phyloP scores from a whole-genome alignment of 164 flowering plant species.

The Annona cherimola region DNA sequence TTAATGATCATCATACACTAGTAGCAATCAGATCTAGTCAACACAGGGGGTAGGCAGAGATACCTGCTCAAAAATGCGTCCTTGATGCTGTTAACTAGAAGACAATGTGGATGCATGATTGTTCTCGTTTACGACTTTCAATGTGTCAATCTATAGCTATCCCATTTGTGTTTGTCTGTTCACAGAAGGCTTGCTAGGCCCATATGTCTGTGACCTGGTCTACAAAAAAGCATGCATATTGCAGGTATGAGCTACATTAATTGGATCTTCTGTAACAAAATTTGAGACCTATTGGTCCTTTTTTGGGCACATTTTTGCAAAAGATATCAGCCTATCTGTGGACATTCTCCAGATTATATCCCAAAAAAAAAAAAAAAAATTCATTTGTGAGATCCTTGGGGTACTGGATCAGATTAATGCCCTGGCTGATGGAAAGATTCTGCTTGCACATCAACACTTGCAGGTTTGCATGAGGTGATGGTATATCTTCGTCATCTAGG shows the following conservation, averaged over 20 bases:
- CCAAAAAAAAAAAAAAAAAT: too few relatives aligned
- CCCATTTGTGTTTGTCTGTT: background rate
- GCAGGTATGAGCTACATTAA: background rate
- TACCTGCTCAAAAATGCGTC: too few relatives aligned
- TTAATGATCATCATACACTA: background rate
- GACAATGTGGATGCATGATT: background rate
- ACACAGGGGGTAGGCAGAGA: background rate
- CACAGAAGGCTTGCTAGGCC: background rate
- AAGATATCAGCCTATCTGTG: too few relatives aligned
- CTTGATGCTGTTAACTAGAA: too few relatives aligned
- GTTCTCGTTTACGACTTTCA: background rate
- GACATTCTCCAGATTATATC: too few relatives aligned
- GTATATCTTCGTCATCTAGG: too few relatives aligned
- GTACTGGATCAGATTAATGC: background rate
- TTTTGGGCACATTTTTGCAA: background rate
- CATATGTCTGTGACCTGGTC: background rate
- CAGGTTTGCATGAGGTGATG: too few relatives aligned
- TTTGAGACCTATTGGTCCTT: background rate
- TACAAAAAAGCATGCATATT: background rate
- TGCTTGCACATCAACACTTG: too few relatives aligned
- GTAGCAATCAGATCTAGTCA: background rate
- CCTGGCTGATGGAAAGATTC: background rate
- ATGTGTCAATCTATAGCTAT: background rate
- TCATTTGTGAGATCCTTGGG: background rate
- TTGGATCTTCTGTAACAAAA: background rate